A percentile compares a stretch with the other conserved stretches of the same genome.
phyloP scores from a whole-genome alignment of 2,329 filamentous ascomycete genomes.

The Xylaria sp. region DNA sequence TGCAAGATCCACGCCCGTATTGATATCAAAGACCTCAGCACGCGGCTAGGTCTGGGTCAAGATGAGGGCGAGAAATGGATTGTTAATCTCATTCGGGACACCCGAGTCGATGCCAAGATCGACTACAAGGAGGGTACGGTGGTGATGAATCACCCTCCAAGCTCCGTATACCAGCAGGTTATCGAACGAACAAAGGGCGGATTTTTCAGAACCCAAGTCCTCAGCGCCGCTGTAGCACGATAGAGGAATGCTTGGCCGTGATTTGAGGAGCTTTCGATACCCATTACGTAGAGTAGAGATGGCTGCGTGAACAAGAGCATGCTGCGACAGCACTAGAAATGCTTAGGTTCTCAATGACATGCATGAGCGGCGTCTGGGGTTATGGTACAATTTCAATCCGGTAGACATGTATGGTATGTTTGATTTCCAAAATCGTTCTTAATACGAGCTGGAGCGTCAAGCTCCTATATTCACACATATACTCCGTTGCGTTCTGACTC shows the following conservation, averaged over 20 bases:
- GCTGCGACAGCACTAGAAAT: conserved; percentile 34
- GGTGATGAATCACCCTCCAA: conserved; percentile 98
- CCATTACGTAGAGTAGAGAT: conserved; percentile 36
- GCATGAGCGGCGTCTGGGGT: conserved; percentile 49
- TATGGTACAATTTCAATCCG: conserved; percentile 43
- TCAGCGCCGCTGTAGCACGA: conserved; percentile 74
- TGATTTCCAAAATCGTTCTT: conserved; percentile 31
- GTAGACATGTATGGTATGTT: conserved; percentile 47
- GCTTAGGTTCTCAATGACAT: conserved; percentile 41
- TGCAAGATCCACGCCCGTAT: conserved; percentile 99
- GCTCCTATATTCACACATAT: conserved; percentile 4
- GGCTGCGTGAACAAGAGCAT: conserved; percentile 32
- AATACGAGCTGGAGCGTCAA: conserved; percentile 25
- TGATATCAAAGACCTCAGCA: conserved; percentile 96
- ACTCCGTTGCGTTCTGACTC: neutral
- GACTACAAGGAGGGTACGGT: conserved; percentile 99
- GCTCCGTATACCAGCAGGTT: conserved; percentile 98
- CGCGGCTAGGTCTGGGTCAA: conserved; percentile 87
- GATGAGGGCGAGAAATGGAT: conserved; percentile 99
- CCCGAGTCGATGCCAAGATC: conserved; percentile 97
- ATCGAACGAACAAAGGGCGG: conserved; percentile 99
- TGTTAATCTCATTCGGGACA: conserved; percentile 98
- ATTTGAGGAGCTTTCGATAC: conserved; percentile 36
- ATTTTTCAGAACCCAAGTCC: conserved; percentile 97
- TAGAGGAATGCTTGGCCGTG: conserved; percentile 46